Conservation (phyloP, 1,284 basidiomycete species). For the Ustilago xerochloae region DNA sequence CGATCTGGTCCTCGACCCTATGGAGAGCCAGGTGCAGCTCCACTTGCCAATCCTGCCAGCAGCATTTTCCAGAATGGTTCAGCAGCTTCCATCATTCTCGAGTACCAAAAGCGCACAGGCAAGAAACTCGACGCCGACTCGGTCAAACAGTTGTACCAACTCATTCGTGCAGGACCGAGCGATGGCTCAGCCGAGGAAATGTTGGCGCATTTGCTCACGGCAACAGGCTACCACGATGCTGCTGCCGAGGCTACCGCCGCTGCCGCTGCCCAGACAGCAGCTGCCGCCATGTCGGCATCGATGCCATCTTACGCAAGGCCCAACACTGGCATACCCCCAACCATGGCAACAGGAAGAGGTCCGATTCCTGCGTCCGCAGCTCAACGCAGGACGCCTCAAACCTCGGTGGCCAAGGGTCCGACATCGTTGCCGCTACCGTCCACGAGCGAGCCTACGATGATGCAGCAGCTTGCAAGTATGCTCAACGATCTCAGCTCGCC, state of each 20-base stretch:
- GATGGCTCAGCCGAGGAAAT: slow-evolving; percentile 43
- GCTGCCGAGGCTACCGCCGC: slow-evolving; percentile 41
- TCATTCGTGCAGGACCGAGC: slow-evolving; percentile 41
- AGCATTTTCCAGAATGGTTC: slow-evolving; percentile 61
- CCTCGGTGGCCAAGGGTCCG: slow-evolving; percentile 27
- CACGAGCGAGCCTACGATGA: slow-evolving; percentile 50
- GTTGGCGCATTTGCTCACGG: slow-evolving; percentile 36
- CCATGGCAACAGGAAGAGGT: slow-evolving; percentile 4
- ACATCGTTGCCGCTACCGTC: slow-evolving; percentile 35
- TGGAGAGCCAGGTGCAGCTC: slow-evolving; percentile 58
- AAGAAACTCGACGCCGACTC: slow-evolving; percentile 44
- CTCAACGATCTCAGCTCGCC: slow-evolving; percentile 48
- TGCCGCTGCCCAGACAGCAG: slow-evolving; percentile 26
- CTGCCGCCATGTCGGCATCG: slow-evolving; percentile 29
- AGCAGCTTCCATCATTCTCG: slow-evolving; percentile 54
- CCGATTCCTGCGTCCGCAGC: slow-evolving; percentile 4
- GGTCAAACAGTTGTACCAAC: slow-evolving; percentile 25
- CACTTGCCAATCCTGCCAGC: slow-evolving; percentile 59
- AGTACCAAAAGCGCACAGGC: slow-evolving; percentile 54
- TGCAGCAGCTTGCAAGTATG: slow-evolving; percentile 51
- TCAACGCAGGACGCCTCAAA: slow-evolving; percentile 15
- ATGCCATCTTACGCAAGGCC: slow-evolving; percentile 24
- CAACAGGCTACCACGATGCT: slow-evolving; percentile 45
- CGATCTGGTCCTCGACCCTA: slow-evolving; percentile 54
- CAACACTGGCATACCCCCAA: neutral